These are phyloP conservation scores for Moricandia arvensis DNA, from an alignment of 345 rosid species.

Conservation along the genomic window DNA sequence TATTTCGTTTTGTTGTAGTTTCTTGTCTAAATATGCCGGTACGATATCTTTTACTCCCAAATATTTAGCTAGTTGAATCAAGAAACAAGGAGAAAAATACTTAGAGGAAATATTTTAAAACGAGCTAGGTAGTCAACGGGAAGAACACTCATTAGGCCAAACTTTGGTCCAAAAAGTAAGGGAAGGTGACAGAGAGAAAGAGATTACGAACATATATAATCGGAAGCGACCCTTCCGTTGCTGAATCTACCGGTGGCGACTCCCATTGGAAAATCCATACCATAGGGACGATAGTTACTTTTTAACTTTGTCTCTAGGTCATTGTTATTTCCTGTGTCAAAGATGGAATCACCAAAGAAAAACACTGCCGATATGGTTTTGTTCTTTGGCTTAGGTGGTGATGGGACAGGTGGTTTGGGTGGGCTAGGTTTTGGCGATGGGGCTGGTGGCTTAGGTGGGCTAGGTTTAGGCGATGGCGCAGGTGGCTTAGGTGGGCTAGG, in stretches of 20 bases:
- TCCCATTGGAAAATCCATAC: constrained; percentile 46
- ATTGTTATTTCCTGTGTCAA: constrained; percentile 62
- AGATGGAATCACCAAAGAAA: constrained; percentile 53
- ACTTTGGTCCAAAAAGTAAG: background rate
- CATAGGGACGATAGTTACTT: constrained; percentile 55
- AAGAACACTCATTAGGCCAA: background rate
- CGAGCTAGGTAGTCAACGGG: background rate
- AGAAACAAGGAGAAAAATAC: background rate
- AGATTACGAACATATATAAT: constrained; percentile 29
- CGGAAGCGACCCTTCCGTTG: constrained; percentile 55
- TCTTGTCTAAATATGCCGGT: constrained; percentile 61
- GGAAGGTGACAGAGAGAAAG: background rate
- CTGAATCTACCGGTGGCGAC: constrained; percentile 60
- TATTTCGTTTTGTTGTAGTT: constrained; percentile 32
- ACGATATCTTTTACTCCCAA: constrained; percentile 53
- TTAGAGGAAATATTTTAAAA: background rate
- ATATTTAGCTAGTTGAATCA: constrained; percentile 41
- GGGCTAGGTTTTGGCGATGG: constrained; percentile 29
- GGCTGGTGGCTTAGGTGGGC: background rate
- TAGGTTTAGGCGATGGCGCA: constrained; percentile 13
- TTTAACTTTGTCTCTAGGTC: constrained; percentile 33
- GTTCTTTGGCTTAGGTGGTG: constrained; percentile 29
- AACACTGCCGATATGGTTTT: constrained; percentile 41
- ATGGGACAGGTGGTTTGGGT: constrained; percentile 19
- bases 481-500: constrained; percentile 19